These are phyloP conservation scores for Acer yangbiense DNA, from an alignment of 345 rosid genomes.

Conservation along the genomic window DNA sequence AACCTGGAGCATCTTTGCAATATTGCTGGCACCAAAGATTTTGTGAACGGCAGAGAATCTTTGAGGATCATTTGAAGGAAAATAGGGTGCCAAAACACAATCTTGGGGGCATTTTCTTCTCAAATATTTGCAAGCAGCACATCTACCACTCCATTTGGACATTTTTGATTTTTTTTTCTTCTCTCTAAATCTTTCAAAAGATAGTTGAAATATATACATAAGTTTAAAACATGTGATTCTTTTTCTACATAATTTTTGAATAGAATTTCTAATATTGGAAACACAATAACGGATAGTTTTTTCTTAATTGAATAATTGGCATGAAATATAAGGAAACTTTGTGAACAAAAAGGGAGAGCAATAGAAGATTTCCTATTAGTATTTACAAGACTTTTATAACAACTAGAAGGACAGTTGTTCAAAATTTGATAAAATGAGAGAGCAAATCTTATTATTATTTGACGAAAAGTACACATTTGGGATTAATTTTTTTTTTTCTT, in stretches of 20 bases:
- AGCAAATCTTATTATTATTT: too few species aligned
- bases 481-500: too few species aligned
- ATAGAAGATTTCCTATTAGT: background rate
- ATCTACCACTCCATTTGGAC: slow-evolving; percentile 24
- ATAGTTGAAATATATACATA: background rate
- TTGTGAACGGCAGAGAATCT: slow-evolving; percentile 30
- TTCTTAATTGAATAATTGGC: background rate
- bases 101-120: slow-evolving; percentile 32
- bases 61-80: slow-evolving; percentile 28
- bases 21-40: slow-evolving; percentile 36
- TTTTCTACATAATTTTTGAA: background rate
- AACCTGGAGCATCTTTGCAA: slow-evolving; percentile 35
- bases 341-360: background rate
- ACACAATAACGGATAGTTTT: slow-evolving; percentile 10
- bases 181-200: background rate
- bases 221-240: background rate
- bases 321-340: background rate
- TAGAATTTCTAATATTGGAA: background rate
- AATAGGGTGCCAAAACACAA: slow-evolving; percentile 36
- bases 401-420: too few species aligned
- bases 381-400: too few species aligned
- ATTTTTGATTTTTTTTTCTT: slow-evolving; percentile 4
- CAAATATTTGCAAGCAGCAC: slow-evolving; percentile 37
- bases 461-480: too few species aligned
- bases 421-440: background rate